Evolutionary conservation across 495 filamentous ascomycete species (phyloP), one percentile per base, ranked within the genome.

Genomic region (Thermothielavioides terrestris): DNA sequence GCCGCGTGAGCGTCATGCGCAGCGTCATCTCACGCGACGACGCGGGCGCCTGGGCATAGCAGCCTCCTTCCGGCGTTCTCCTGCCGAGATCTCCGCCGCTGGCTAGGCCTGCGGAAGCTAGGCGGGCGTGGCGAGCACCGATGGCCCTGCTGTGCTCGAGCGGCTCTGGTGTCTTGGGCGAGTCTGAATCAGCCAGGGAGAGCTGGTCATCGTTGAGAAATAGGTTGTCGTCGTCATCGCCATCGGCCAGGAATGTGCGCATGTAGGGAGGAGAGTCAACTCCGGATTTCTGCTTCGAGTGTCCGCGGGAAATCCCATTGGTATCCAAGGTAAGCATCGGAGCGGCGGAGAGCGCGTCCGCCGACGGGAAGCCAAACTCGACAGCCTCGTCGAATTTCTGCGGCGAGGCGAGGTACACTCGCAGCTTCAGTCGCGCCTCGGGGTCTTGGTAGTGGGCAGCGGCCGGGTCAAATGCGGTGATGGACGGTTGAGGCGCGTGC

Each of bases 311-410:
- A 11, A 26, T 14, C 12, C 21, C 17, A 7, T 6, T 40, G 7
- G n/a, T 35, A 1, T 56, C 52, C 0, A 46, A 49, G 35, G 28
- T 34, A n/a, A 50, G 34, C 2, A 45, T 43, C n/a, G 60, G 48
- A 17, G 43, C 52, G 23, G 52, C 60, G 0, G 64, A 60, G 21
- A 68, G 50, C 2, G 60, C 59, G 31, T 75, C 68, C 26, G 68
- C 77, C 15, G 86, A 81, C 0, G 89, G 89, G 55, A 96, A 95
- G 4, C 91, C 90, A 68, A 92, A 95, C 61, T 92, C 87, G 45
- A 95, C 77, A 1, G 88, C 89, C 69, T 96, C 90, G 59, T 97
- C 92, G 51, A 96, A 95, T 62, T 94, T 95, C 54, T 95, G 87
- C 8, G 89, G 86, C 2, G 91, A 96, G 15, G 86, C 85, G 3